A percentile compares a stretch with the other conserved stretches of the same genome.
Conservation (phyloP, 2,329 filamentous ascomycete genomes). For the Fusarium armeniacum region DNA sequence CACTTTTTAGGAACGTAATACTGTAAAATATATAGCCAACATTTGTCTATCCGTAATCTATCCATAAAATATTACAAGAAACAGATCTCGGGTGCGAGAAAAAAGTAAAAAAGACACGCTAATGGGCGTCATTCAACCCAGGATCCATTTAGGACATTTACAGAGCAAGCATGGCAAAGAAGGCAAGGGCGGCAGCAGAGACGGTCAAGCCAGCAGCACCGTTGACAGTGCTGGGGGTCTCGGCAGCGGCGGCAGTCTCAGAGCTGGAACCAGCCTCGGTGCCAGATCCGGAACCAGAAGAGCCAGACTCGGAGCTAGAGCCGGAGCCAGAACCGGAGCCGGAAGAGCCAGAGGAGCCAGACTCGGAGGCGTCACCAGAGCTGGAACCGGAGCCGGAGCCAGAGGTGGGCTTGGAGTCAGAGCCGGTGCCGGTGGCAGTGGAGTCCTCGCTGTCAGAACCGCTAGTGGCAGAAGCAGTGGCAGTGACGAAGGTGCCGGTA, state of each 20-base stretch:
- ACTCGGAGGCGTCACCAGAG: slow-evolving; percentile 8
- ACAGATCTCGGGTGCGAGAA: slow-evolving; percentile 49
- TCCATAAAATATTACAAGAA: slow-evolving; percentile 48
- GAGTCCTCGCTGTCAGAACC: slow-evolving; percentile 64
- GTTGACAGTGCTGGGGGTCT: slow-evolving; percentile 38
- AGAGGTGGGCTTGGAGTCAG: slow-evolving; percentile 29
- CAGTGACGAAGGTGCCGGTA: slow-evolving; percentile 59
- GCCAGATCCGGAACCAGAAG: slow-evolving; percentile 34
- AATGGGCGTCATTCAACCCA: slow-evolving; percentile 46
- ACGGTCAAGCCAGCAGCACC: slow-evolving; percentile 40
- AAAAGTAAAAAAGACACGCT: slow-evolving; percentile 46
- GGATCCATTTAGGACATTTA: slow-evolving; percentile 46
- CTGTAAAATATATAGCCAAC: slow-evolving; percentile 37
- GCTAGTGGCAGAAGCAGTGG: slow-evolving; percentile 58
- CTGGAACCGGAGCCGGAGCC: slow-evolving; percentile 18
- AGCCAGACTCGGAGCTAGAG: slow-evolving; percentile 24
- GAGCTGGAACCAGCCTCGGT: slow-evolving; percentile 34
- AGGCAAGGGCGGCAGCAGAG: slow-evolving; percentile 39
- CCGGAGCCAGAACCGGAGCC: slow-evolving; percentile 10
- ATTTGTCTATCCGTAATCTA: slow-evolving; percentile 51
- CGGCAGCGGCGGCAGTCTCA: slow-evolving; percentile 28
- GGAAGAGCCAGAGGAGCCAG: slow-evolving; percentile 15
- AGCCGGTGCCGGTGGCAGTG: slow-evolving; percentile 50
- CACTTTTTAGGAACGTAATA: neutral
- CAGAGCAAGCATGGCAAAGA: slow-evolving; percentile 46